These are phyloP conservation scores for Aspergillus leporis DNA, from an alignment of 495 filamentous ascomycete genomes.

Conservation along the genomic window DNA sequence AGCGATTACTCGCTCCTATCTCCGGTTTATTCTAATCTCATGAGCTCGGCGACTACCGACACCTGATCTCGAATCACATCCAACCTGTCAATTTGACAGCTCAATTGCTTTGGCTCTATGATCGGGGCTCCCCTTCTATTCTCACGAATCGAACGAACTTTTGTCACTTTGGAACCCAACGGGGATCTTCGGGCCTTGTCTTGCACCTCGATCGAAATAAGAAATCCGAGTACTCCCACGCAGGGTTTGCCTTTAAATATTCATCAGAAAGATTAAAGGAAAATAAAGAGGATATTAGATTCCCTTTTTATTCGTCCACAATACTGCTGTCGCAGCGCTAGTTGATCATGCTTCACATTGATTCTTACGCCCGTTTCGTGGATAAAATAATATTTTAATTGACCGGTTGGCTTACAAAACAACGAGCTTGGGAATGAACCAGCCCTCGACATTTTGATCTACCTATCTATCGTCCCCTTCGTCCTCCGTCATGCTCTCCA, in stretches of 20 bases:
- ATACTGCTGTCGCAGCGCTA: constrained; percentile 11
- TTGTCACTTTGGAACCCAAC: constrained; percentile 20
- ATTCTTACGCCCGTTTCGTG: constrained; percentile 12
- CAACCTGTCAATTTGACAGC: constrained; percentile 24
- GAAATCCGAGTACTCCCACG: not conserved
- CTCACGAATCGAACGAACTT: constrained; percentile 11
- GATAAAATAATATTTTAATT: constrained; percentile 20
- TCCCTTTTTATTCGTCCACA: not conserved
- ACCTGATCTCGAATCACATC: constrained; percentile 3
- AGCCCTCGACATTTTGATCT: constrained; percentile 6
- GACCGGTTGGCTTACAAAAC: constrained; percentile 9
- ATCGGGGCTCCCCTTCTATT: constrained; percentile 7
- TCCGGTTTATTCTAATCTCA: constrained; percentile 11
- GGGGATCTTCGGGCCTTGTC: constrained; percentile 14
- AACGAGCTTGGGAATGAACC: constrained; percentile 1
- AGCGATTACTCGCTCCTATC: constrained; percentile 8
- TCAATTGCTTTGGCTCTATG: constrained; percentile 9
- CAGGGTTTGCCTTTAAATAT: not conserved
- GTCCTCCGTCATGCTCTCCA: constrained; percentile 34
- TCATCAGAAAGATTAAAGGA: not conserved
- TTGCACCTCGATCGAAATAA: constrained; percentile 15
- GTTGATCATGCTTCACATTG: constrained; percentile 27
- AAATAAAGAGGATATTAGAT: not conserved
- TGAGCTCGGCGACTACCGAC: constrained; percentile 10
- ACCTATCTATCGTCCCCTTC: not conserved